Base-by-base conservation (phyloP, 2,329 filamentous ascomycete species). In the Achaetomium macrosporum region DNA sequence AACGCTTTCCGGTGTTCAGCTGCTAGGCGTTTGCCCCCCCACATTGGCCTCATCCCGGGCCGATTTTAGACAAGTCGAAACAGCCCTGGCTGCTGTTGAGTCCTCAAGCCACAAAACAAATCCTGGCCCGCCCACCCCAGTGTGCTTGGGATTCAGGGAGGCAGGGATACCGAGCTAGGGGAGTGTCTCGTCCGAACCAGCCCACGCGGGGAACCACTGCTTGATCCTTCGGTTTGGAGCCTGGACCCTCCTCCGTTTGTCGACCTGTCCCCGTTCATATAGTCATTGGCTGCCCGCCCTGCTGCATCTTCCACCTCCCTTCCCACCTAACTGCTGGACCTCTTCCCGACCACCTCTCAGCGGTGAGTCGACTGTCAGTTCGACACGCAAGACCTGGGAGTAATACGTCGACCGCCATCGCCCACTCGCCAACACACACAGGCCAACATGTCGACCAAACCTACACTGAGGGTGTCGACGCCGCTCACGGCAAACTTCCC, bases 401-500 rank as follows among this genome's bases (percentile, higher is more conserved):
- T 61, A 56, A 56, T 56, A 62, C 63, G 60, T 61, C 58, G 33
- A 25, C 25, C 25, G 62, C 30, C 11, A 11, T 33, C 37, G 5
- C 19, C 15, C 31, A 7, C 11, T 36, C 19, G 51, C 42, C 53
- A 54, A 30, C 51, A 49, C 36, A 53, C 54, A 48, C 50, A 57
- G 58, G 58, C 56, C 71, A 75, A 44, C 61, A 81, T 81, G 75
- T 71, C 78, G 66, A 63, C 73, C 53, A 80, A 79, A 67, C 81
- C 81, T 44, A 65, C 63, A 20, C 62, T 84, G 78, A 77, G 75
- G 71, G 75, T 85, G 68, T 75, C 78, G 61, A 85, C 82, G 60
- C 81, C 82, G 47, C 71, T 81, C 68, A 81, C 81, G 57, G 78
- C 78, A 58, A 82, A 77, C 48, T 85, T 85, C 63, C 80, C 79